Evolutionary conservation across 805 yeast genomes (phyloP).

Genomic region (Candida michaelii): DNA sequence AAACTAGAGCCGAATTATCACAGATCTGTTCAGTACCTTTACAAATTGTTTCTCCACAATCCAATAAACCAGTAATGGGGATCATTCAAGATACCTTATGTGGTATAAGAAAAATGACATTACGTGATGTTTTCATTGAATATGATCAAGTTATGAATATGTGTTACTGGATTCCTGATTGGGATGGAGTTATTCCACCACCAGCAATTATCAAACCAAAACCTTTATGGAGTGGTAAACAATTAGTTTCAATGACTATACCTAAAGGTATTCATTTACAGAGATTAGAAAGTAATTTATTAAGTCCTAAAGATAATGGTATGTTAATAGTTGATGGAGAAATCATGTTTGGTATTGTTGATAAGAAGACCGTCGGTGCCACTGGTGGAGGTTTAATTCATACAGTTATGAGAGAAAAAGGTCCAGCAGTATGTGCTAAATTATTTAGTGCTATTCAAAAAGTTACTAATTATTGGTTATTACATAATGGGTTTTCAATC

Average conservation of each 20-base stretch:
- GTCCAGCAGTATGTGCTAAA: conserved; percentile 84
- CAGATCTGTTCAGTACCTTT: conserved; percentile 96
- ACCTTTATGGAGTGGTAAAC: conserved; percentile 98
- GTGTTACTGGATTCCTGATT: conserved; percentile 95
- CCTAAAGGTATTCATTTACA: conserved; percentile 95
- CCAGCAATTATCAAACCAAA: conserved; percentile 94
- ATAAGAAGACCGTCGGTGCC: conserved; percentile 97
- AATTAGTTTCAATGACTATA: conserved; percentile 84
- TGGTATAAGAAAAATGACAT: conserved; percentile 94
- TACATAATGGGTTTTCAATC: conserved; percentile 95
- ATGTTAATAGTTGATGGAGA: conserved; percentile 96
- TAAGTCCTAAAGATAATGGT: conserved; percentile 90
- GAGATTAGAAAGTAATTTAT: conserved; percentile 81
- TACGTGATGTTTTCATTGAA: conserved; percentile 84
- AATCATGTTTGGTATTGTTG: conserved; percentile 96
- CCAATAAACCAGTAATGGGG: conserved; percentile 99
- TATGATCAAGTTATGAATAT: conserved; percentile 95
- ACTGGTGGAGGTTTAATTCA: conserved; percentile 98
- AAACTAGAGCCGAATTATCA: conserved; percentile 93
- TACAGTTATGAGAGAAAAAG: conserved; percentile 97
- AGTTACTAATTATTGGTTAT: conserved; percentile 93
- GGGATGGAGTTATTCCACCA: conserved; percentile 98
- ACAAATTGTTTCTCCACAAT: conserved; percentile 97
- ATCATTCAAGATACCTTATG: conserved; percentile 98
- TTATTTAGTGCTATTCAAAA: conserved; percentile 91